Evolutionary conservation across 2,329 filamentous ascomycete species (phyloP).

Genomic region (Seiridium unicorne): DNA sequence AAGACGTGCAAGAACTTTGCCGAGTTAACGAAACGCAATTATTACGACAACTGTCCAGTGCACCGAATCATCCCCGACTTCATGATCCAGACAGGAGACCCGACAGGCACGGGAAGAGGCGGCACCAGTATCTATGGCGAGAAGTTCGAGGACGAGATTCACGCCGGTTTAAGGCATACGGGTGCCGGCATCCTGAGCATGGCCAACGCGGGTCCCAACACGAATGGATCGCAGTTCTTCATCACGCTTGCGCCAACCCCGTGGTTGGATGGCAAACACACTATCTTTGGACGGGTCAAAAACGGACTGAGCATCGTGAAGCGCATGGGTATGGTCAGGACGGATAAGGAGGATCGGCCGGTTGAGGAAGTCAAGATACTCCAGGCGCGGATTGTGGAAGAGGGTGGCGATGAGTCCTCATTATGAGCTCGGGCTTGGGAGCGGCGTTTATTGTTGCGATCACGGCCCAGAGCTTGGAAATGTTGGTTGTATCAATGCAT

Average conservation of each 20-base stretch:
- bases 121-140: slow-evolving; percentile 88
- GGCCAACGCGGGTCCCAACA: slow-evolving; percentile 92
- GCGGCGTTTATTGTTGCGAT: background rate
- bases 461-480: background rate
- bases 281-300: slow-evolving; percentile 91
- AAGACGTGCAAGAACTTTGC: slow-evolving; percentile 87
- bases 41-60: slow-evolving; percentile 85
- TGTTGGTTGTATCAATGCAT: no score
- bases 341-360: slow-evolving; percentile 76
- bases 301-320: slow-evolving; percentile 79
- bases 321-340: slow-evolving; percentile 85
- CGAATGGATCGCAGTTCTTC: slow-evolving; percentile 95
- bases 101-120: slow-evolving; percentile 88
- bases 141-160: slow-evolving; percentile 92
- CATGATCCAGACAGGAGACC: slow-evolving; percentile 95
- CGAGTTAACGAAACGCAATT: slow-evolving; percentile 75
- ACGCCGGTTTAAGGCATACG: slow-evolving; percentile 69
- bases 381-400: slow-evolving; percentile 67
- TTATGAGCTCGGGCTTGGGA: background rate
- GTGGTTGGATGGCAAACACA: slow-evolving; percentile 96
- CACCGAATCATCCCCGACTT: slow-evolving; percentile 95
- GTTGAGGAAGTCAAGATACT: slow-evolving; percentile 79
- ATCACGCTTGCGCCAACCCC: slow-evolving; percentile 91
- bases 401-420: slow-evolving; percentile 34
- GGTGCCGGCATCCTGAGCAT: slow-evolving; percentile 93